Evolutionary conservation across 371 early-diverging fungal species (phyloP).

Genomic region (Lichtheimia hyalospora): DNA sequence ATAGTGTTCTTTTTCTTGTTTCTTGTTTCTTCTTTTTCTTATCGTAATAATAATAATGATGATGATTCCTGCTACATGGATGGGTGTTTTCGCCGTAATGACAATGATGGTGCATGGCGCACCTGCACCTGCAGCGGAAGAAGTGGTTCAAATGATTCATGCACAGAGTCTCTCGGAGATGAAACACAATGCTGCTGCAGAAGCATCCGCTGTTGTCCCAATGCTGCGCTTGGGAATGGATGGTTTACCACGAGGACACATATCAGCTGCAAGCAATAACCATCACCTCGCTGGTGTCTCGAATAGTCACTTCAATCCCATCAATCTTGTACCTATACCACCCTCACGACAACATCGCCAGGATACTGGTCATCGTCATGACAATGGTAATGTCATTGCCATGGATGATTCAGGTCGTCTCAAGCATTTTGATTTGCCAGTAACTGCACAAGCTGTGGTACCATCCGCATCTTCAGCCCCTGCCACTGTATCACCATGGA

Average conservation of each 20-base stretch:
- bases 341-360: too few species aligned
- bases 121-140: background rate
- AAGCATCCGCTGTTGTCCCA: background rate
- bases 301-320: too few species aligned
- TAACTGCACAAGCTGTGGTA: background rate
- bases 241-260: background rate
- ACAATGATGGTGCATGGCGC: background rate
- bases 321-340: too few species aligned
- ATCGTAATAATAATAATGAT: background rate
- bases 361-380: too few species aligned
- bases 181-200: background rate
- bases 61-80: background rate
- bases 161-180: constrained; percentile 8
- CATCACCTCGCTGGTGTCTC: too few species aligned
- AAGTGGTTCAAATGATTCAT: constrained; percentile 1
- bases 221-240: constrained; percentile 5
- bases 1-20: background rate
- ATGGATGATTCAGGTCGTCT: constrained; percentile 4
- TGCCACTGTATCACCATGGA: background rate
- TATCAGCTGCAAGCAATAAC: too few species aligned
- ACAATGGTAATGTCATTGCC: background rate
- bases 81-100: background rate
- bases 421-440: background rate
- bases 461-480: background rate
- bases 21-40: background rate